Base-by-base conservation (phyloP, 768 basidiomycete species). In the Serendipita indica region DNA sequence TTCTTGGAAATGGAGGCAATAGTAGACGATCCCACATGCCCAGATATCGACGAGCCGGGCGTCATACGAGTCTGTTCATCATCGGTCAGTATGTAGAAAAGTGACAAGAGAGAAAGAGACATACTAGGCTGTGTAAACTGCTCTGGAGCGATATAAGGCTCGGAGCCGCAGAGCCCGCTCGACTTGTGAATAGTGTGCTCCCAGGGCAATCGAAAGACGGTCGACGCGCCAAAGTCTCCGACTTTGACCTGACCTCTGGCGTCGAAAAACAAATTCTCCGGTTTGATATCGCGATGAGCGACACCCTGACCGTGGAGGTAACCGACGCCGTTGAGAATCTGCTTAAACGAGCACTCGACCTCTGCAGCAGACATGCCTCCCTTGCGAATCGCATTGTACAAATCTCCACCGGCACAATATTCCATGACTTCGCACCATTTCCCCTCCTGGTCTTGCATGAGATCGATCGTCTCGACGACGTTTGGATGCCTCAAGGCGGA, bases 351-450 rank as follows among this genome's bases (percentile, higher is more conserved):
- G 71, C 89, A 94, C 70, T 97, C 94, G 63, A 94, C 90, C 71
- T 94, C 90, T 69, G 82, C 83, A 3, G 86, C 81, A 33, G 83
- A 83, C 89, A 96, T 92, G 63, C 78, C 80, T 60, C 94, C 94
- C 71, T 89, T 92, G 81, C 97, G 97, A 73, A 99, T 99, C 34
- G 92, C 94, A 27, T 93, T 93, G 69, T 99, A 99, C 33, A 99
- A 77, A 72, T 99, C 94, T 1, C 94, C 94, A 41, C 96, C 96
- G 2, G 92, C 92, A 67, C 94, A 99, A 69, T 91, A 99, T 70
- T 98, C 96, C 94, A 99, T 98, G 45, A 99, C 94, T 70, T 98
- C 96, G 68, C 94, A 99, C 94, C 94, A 99, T 67, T 91, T 84
- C 62, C 89, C 84, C 62, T 74, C 80, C 72, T 99, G 94, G 71